Conservation (phyloP, 805 yeast species). For the Candida stauntonica region DNA sequence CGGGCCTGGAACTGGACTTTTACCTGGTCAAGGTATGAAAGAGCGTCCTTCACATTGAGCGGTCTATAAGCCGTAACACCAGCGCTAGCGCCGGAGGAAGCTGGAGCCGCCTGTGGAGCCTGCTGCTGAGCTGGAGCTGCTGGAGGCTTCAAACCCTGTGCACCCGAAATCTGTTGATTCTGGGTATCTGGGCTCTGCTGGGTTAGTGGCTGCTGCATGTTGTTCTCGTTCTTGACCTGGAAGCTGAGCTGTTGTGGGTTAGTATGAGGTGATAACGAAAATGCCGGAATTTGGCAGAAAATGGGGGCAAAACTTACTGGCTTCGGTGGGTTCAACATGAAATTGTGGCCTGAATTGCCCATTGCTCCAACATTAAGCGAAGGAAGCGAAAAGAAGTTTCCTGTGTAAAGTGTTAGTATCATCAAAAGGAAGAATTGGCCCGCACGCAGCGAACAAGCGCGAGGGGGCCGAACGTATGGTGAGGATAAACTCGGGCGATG, state of each 20-base stretch:
- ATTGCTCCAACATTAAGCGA: conserved; percentile 19
- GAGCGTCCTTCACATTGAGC: conserved; percentile 91
- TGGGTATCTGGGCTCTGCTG: conserved; percentile 3
- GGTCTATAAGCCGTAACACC: conserved; percentile 52
- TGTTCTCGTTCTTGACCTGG: conserved; percentile 8
- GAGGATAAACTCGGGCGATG: no score
- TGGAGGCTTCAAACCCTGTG: conserved; percentile 10
- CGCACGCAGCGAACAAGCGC: no score
- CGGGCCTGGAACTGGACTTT: conserved; percentile 87
- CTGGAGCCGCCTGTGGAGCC: conserved; percentile 15
- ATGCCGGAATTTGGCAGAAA: no score
- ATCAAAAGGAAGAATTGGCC: no score
- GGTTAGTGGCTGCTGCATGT: conserved; percentile 4
- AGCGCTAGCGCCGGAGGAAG: conserved; percentile 5
- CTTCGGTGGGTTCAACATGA: conserved; percentile 19
- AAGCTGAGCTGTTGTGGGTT: conserved; percentile 8
- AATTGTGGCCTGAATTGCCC: conserved; percentile 15
- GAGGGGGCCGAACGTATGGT: no score
- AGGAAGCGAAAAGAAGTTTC: conserved; percentile 23
- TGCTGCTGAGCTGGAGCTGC: conserved; percentile 21
- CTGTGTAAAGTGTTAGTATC: conserved; percentile 18
- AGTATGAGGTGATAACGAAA: no score
- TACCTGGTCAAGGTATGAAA: conserved; percentile 92
- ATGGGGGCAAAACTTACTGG: conserved; percentile 12
- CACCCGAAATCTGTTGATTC: conserved; percentile 18